Base-by-base conservation (phyloP, 2,329 filamentous ascomycete species). In the Pyricularia pennisetigena region DNA sequence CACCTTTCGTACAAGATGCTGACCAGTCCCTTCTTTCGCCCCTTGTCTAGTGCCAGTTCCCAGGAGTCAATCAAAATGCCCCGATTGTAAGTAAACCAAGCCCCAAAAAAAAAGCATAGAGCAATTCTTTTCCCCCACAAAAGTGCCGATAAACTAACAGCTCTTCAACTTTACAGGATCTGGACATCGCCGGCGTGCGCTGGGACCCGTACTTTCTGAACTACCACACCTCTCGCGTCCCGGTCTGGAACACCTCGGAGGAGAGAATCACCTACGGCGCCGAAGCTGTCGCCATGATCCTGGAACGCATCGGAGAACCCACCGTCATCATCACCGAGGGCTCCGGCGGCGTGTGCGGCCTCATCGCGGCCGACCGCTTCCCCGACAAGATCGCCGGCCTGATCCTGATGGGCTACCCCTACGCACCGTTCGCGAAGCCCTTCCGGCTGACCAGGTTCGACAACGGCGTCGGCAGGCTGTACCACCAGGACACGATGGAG, bases 401-500 rank as follows among this genome's bases (percentile, higher is more conserved):
- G 24, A 74, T 88, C 1, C 78, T 80, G 0, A 70, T 88, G 14
- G 86, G 88, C 71, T 85, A 85, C 0, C 73, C 76, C 4, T 85
- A 85, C 0, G 85, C 85, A 0, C 85, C 84, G 0, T 86, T 83
- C 66, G 59, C 41, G 32, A 29, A 29, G n/a, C 57, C 66, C 2
- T 54, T 26, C 67, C 41, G 59, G 26, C 28, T 16, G 30, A 14
- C 12, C 30, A 20, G 10, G 16, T 23, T 8, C 28, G 54, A 62
- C 28, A 61, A 29, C 26, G 54, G 23, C 28, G 30, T 26, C 26
- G 66, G 24, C 26, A 59, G 20, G 1, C 5, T 49, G 23, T 65
- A 54, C 54, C 26, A 35, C 28, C n/a, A 30, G 49, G 63, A 67
- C 10, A 23, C 16, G 20, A 62, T 67, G 66, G 24, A 29, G 30